A percentile compares a stretch with the other conserved stretches of the same genome.
Conservation (phyloP, 2,329 filamentous ascomycete genomes). For the Colletotrichum tamarilloi region DNA sequence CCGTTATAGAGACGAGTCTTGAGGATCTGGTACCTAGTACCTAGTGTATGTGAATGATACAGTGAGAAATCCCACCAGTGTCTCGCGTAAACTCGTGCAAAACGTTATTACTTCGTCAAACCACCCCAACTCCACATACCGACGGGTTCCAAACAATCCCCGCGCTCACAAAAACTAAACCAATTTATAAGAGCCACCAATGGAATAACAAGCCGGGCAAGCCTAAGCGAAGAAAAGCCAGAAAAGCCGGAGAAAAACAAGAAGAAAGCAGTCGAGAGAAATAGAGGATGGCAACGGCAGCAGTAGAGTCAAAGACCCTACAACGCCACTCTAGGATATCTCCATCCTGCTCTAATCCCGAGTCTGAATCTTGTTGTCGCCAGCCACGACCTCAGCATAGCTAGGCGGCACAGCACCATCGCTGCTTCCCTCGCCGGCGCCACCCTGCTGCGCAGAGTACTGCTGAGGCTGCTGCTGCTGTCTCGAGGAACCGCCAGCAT, state of each 20-base stretch:
- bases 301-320: not conserved
- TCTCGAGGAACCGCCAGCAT: constrained; percentile 39
- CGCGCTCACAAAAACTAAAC: not conserved
- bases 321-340: too few species aligned
- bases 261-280: not conserved
- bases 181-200: constrained; percentile 7
- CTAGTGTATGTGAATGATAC: not conserved
- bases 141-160: not conserved
- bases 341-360: constrained; percentile 57
- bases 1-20: not conserved
- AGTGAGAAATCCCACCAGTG: not conserved
- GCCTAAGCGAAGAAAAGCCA: not conserved
- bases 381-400: constrained; percentile 86
- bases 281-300: not conserved
- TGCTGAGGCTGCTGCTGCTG: constrained; percentile 39
- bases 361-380: constrained; percentile 90
- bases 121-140: not conserved
- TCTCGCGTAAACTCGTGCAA: constrained; percentile 25
- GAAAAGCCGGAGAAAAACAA: not conserved
- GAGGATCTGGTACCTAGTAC: not conserved
- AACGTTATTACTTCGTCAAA: constrained; percentile 13
- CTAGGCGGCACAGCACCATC: constrained; percentile 75
- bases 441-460: not conserved
- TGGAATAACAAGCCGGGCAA: not conserved
- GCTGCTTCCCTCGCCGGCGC: constrained; percentile 56